Percentiles rank a stretch among this genome's conserved stretches.
These are phyloP conservation scores for Solanum bulbocastanum DNA, from an alignment of 257 asterid genomes.

Conservation along the genomic window DNA sequence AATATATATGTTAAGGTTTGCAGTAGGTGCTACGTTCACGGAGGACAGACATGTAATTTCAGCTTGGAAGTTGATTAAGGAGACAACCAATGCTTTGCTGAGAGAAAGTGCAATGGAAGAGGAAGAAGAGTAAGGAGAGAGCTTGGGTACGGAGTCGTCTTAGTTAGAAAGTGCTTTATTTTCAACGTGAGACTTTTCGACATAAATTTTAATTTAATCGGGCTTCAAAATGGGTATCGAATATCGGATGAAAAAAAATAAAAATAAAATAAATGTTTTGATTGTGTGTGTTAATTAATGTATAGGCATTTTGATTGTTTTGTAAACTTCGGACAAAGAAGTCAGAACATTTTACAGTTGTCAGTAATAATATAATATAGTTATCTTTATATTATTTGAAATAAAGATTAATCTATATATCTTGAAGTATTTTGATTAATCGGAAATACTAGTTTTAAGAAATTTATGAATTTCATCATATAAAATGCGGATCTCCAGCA, in stretches of 20 bases:
- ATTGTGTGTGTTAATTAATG: not conserved
- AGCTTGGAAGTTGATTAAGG: slow-evolving; percentile 20
- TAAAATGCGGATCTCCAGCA: no score
- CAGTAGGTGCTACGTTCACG: slow-evolving; percentile 25
- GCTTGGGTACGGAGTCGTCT: no score
- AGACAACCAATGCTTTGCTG: slow-evolving; percentile 1
- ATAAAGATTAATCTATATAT: not conserved
- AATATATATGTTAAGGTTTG: slow-evolving; percentile 18
- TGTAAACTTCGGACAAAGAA: not conserved
- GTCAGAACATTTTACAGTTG: not conserved
- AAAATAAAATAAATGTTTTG: not conserved
- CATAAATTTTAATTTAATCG: no score
- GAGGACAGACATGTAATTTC: slow-evolving; percentile 22
- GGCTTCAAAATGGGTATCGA: no score
- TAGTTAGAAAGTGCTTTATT: no score
- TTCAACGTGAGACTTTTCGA: no score
- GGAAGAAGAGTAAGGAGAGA: not conserved
- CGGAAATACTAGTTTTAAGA: no score
- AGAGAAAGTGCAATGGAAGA: not conserved
- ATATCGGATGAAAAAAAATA: no score
- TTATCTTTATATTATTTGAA: not conserved
- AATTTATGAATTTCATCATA: no score
- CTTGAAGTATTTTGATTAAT: no score
- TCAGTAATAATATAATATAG: not conserved
- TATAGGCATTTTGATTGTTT: not conserved